These are phyloP conservation scores for Picea abies DNA, from an alignment of 83 land plant species.

Conservation along the genomic window DNA sequence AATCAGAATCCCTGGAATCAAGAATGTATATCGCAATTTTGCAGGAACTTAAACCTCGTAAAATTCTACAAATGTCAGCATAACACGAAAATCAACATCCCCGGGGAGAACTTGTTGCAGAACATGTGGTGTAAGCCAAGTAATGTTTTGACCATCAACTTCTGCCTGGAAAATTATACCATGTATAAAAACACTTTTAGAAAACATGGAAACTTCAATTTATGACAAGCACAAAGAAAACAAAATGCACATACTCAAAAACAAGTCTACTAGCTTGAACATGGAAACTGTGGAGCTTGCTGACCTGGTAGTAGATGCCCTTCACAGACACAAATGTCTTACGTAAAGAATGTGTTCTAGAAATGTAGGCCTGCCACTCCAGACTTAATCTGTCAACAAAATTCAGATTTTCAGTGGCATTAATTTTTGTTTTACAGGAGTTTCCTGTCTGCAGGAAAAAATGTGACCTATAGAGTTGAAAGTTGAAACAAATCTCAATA, in stretches of 20 bases:
- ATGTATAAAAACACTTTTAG: not conserved
- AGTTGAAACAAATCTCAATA: not conserved
- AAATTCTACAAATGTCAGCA: conserved; percentile 92
- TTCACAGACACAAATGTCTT: conserved; percentile 91
- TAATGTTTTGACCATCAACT: conserved; percentile 87
- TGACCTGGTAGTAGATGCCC: conserved; percentile 97
- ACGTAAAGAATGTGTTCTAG: conserved; percentile 78
- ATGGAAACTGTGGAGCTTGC: no score
- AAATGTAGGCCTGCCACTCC: conserved; percentile 96
- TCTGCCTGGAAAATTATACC: conserved; percentile 61
- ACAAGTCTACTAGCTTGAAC: not conserved
- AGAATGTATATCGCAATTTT: not conserved
- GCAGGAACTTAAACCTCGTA: conserved; percentile 67
- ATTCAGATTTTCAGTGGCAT: not conserved
- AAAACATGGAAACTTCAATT: not conserved
- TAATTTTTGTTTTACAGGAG: not conserved
- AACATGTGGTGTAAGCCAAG: conserved; percentile 96
- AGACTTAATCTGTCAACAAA: conserved; percentile 62
- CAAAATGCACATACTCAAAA: not conserved
- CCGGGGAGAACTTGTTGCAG: conserved; percentile 85
- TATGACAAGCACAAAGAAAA: conserved; percentile 12
- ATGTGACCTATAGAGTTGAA: not conserved
- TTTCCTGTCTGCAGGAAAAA: not conserved
- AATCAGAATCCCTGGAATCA: not conserved
- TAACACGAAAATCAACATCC: conserved; percentile 91